Evolutionary conservation across 78 protist genomes (phyloP).

Genomic region (Chrysochromulina tobinii): DNA sequence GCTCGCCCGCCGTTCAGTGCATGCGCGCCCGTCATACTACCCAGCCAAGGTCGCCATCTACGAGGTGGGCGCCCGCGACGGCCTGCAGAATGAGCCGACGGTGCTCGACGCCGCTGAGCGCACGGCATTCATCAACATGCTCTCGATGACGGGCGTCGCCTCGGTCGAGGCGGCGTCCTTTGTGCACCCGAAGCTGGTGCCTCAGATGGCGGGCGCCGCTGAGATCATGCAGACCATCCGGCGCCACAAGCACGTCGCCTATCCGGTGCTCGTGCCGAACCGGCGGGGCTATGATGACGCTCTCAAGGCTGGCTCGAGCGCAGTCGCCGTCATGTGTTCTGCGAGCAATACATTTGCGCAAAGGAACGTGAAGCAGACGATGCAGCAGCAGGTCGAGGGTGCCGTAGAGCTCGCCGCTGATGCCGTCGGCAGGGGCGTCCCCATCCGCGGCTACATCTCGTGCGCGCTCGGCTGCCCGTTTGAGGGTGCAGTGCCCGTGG

Average conservation of each 20-base stretch:
- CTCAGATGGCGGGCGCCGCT: slow-evolving; percentile 80
- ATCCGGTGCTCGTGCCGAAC: slow-evolving; percentile 88
- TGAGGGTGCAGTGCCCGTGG: slow-evolving; percentile 60
- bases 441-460: slow-evolving; percentile 69
- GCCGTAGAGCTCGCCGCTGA: slow-evolving; percentile 58
- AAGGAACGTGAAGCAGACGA: slow-evolving; percentile 70
- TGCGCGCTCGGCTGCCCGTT: slow-evolving; percentile 93
- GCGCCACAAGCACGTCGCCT: slow-evolving; percentile 55
- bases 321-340: slow-evolving; percentile 81
- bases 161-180: slow-evolving; percentile 84
- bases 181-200: slow-evolving; percentile 87
- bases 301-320: slow-evolving; percentile 64
- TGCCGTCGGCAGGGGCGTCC: background rate
- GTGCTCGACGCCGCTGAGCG: slow-evolving; percentile 65
- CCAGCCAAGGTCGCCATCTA: slow-evolving; percentile 51
- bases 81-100: slow-evolving; percentile 87
- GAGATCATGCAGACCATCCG: slow-evolving; percentile 45
- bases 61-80: slow-evolving; percentile 93
- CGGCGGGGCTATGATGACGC: slow-evolving; percentile 77
- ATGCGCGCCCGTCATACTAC: too few relatives aligned
- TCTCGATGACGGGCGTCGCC: slow-evolving; percentile 66
- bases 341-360: slow-evolving; percentile 79
- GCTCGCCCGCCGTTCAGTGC: too few relatives aligned
- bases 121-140: slow-evolving; percentile 70
- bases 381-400: slow-evolving; percentile 73